These are phyloP conservation scores for Rosa rugosa DNA, from an alignment of 306 rosid species.

Conservation along the genomic window DNA sequence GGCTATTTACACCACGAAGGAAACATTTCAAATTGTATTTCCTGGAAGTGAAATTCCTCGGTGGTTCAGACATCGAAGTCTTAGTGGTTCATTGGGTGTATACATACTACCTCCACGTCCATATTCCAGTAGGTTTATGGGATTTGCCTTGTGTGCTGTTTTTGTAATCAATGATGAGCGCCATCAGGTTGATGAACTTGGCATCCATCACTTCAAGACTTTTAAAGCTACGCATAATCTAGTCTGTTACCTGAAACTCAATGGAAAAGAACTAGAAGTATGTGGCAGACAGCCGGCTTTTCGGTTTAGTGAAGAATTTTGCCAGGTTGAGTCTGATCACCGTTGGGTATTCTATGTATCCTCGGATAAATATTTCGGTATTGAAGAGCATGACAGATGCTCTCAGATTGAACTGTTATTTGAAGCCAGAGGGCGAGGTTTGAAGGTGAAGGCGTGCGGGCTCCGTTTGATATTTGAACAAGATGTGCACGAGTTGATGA, in stretches of 20 bases:
- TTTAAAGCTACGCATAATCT: not conserved
- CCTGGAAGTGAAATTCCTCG: not conserved
- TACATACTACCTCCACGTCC: too few relatives aligned
- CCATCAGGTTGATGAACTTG: not conserved
- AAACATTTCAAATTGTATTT: not conserved
- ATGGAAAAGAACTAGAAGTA: not conserved
- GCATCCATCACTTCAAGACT: not conserved
- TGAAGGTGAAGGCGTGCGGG: not conserved
- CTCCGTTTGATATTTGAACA: not conserved
- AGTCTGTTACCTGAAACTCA: not conserved
- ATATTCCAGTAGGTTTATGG: not conserved
- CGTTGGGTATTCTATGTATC: not conserved
- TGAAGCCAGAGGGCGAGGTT: not conserved
- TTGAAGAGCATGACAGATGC: not conserved
- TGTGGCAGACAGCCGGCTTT: not conserved
- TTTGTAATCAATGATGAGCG: not conserved
- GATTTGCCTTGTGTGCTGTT: slow-evolving; percentile 1
- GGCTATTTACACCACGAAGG: not conserved
- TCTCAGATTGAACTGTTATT: not conserved
- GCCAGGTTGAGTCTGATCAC: slow-evolving; percentile 1
- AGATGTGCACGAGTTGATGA: not conserved
- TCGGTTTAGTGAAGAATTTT: not conserved
- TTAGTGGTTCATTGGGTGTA: not conserved
- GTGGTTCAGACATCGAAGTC: not conserved
- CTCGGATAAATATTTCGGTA: not conserved